These are phyloP conservation scores for Cercophora scortea DNA, from an alignment of 495 filamentous ascomycete genomes.

Conservation along the genomic window DNA sequence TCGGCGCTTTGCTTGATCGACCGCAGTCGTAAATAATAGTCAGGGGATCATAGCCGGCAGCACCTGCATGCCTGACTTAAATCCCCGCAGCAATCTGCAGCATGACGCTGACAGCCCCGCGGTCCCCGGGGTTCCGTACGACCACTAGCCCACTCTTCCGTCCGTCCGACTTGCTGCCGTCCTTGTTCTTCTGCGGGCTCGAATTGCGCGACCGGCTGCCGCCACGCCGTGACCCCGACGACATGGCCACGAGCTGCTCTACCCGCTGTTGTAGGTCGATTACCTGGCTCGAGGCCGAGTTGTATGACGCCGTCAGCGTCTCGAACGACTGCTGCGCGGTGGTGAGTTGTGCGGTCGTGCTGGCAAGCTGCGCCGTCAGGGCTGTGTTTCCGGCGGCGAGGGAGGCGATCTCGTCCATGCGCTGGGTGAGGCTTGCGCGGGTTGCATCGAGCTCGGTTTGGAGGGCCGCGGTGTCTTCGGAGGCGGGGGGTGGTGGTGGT, in stretches of 20 bases:
- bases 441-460: conserved; percentile 22
- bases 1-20: no score
- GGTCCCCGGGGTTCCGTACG: conserved; percentile 25
- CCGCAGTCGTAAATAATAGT: no score
- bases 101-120: conserved; percentile 28
- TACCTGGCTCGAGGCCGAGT: conserved; percentile 12
- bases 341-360: conserved; percentile 17
- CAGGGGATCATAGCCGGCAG: no score
- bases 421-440: conserved; percentile 16
- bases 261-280: conserved; percentile 15
- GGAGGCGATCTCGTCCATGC: conserved; percentile 16
- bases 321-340: conserved; percentile 11
- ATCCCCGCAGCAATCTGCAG: conserved; percentile 23
- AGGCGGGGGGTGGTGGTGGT: no score
- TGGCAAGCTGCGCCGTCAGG: conserved; percentile 17
- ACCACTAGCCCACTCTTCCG: conserved; percentile 26
- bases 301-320: conserved; percentile 15
- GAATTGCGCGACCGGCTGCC: conserved; percentile 19
- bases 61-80: neutral
- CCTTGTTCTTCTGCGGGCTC: conserved; percentile 21
- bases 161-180: conserved; percentile 11
- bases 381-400: conserved; percentile 18
- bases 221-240: conserved; percentile 1
- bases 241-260: conserved; percentile 8
- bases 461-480: conserved; percentile 10